Evolutionary conservation across 164 flowering plant species (phyloP).

Genomic region (Nymphaea colorata): DNA sequence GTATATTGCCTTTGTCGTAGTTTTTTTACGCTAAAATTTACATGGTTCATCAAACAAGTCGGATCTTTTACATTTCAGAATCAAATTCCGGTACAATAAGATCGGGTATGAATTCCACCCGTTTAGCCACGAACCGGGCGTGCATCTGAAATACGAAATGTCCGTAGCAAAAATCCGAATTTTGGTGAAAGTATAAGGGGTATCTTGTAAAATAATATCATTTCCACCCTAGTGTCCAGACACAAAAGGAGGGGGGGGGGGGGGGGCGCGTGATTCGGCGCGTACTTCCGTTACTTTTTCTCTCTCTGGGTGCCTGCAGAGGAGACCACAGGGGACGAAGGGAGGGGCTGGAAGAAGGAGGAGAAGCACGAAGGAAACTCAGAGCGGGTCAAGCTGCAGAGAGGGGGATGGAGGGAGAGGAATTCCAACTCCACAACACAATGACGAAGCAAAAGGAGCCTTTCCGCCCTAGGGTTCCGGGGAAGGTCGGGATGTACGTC

Average conservation of each 20-base stretch:
- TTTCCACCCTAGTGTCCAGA: too few species aligned
- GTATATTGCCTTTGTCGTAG: too few species aligned
- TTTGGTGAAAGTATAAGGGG: too few species aligned
- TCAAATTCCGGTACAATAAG: too few species aligned
- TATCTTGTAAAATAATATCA: too few species aligned
- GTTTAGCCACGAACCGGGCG: too few species aligned
- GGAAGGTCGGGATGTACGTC: conserved; percentile 70
- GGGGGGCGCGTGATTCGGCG: background rate
- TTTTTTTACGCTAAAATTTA: too few species aligned
- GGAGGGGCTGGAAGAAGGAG: background rate
- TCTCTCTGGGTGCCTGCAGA: background rate
- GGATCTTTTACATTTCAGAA: too few species aligned
- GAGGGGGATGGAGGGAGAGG: conserved; percentile 15
- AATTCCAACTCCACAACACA: conserved; percentile 40
- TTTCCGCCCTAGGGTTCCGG: conserved; percentile 38
- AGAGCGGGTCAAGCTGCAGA: background rate
- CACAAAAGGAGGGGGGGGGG: background rate
- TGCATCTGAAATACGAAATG: too few species aligned
- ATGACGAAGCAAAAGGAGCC: conserved; percentile 60
- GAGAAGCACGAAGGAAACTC: background rate
- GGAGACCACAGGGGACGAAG: background rate
- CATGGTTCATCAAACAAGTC: too few species aligned
- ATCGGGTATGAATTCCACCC: too few species aligned
- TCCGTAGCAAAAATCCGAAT: too few species aligned
- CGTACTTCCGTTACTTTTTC: background rate